A percentile compares a stretch with the other conserved stretches of the same genome.
These are phyloP conservation scores for Cyathus striatus DNA, from an alignment of 768 basidiomycete species.

Conservation along the genomic window DNA sequence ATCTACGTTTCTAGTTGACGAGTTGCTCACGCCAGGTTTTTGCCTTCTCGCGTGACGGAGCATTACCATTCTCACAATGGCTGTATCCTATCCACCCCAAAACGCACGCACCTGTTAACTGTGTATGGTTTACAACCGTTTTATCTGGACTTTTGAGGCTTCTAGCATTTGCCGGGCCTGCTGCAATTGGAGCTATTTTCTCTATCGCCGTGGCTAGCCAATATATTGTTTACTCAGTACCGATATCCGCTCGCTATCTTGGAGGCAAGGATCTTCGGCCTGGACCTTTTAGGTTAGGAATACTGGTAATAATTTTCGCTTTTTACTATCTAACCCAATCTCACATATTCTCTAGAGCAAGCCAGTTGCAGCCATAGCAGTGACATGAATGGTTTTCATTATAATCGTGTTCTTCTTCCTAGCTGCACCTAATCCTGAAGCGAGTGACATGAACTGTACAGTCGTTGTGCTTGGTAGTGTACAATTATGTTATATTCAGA, in stretches of 20 bases:
- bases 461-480: constrained; percentile 50
- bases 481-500: neutral
- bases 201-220: constrained; percentile 9
- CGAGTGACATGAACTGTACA: constrained; percentile 63
- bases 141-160: constrained; percentile 40
- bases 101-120: constrained; percentile 52
- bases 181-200: constrained; percentile 49
- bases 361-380: constrained; percentile 49
- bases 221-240: constrained; percentile 39
- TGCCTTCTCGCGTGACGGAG: constrained; percentile 58
- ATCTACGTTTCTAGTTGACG: no score
- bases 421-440: constrained; percentile 35
- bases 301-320: neutral
- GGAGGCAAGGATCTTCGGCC: constrained; percentile 40
- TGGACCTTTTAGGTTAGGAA: constrained; percentile 39
- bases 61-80: constrained; percentile 49
- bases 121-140: constrained; percentile 45
- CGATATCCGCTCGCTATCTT: constrained; percentile 43
- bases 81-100: constrained; percentile 45
- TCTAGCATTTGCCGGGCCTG: constrained; percentile 45
- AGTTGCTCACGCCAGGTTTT: constrained; percentile 46
- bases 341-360: constrained; percentile 33
- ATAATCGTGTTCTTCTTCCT: constrained; percentile 63
- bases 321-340: neutral
- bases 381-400: constrained; percentile 65